Evolutionary conservation across 331 rosid species (phyloP).

Genomic region (Spiraea crenata): DNA sequence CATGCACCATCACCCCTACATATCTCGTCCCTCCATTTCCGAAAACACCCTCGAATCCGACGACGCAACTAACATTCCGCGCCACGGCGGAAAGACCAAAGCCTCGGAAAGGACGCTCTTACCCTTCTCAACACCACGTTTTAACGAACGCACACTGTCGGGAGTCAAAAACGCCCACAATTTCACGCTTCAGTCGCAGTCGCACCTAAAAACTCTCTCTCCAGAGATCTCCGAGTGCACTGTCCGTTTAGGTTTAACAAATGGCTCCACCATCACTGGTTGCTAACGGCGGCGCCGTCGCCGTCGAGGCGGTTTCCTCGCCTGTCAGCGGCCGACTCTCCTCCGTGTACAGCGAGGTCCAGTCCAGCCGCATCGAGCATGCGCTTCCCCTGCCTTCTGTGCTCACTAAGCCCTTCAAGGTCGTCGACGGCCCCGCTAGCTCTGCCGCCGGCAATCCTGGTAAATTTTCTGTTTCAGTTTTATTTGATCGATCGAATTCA

Average conservation of each 20-base stretch:
- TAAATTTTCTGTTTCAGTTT: constrained; percentile 20
- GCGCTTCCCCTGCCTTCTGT: constrained; percentile 84
- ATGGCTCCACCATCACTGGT: constrained; percentile 54
- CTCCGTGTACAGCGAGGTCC: constrained; percentile 84
- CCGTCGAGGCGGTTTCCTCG: constrained; percentile 12
- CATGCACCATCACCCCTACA: neutral
- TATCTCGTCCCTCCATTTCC: constrained; percentile 1
- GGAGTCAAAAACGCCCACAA: neutral
- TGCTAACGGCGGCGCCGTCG: constrained; percentile 44
- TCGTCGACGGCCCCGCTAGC: constrained; percentile 80
- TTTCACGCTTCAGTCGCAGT: constrained; percentile 26
- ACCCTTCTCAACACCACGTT: constrained; percentile 29
- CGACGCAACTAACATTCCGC: neutral
- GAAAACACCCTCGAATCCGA: neutral
- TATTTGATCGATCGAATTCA: constrained; percentile 27
- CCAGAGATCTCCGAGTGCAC: constrained; percentile 8
- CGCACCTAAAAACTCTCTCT: constrained; percentile 7
- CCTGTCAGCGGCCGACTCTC: constrained; percentile 51
- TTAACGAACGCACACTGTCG: constrained; percentile 7
- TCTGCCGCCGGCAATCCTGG: constrained; percentile 98
- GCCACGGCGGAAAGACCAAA: constrained; percentile 33
- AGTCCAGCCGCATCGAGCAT: constrained; percentile 72
- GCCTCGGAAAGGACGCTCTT: constrained; percentile 4
- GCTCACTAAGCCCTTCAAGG: constrained; percentile 58
- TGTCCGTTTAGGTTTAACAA: constrained; percentile 8